Evolutionary conservation across 768 basidiomycete genomes (phyloP).

Genomic region (Mycena polygramma): DNA sequence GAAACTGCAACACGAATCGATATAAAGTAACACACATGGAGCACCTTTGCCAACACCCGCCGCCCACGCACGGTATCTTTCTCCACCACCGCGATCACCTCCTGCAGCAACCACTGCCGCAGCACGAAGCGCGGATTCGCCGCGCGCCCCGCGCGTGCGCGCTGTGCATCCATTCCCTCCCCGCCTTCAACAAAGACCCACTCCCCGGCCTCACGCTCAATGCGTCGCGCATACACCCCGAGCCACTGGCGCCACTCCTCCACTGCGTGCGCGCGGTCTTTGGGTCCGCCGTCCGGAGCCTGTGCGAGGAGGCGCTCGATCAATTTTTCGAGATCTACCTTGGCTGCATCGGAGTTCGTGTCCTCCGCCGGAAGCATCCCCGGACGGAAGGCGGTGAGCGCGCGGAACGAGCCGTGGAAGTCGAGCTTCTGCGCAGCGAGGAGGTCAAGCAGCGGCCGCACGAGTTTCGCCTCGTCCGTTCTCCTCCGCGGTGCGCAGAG

Average conservation of each 20-base stretch:
- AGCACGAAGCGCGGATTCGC: conserved; percentile 94
- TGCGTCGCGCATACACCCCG: conserved; percentile 68
- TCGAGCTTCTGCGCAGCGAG: conserved; percentile 85
- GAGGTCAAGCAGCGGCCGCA: conserved; percentile 79
- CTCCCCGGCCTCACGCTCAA: conserved; percentile 63
- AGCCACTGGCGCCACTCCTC: conserved; percentile 76
- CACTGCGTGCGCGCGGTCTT: conserved; percentile 60
- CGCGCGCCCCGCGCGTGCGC: conserved; percentile 62
- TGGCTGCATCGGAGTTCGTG: conserved; percentile 2
- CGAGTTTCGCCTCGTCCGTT: conserved; percentile 72
- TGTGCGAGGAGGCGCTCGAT: conserved; percentile 59
- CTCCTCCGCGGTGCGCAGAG: conserved; percentile 66
- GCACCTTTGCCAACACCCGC: conserved; percentile 80
- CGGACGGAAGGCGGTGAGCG: conserved; percentile 73
- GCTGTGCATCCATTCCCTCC: conserved; percentile 57
- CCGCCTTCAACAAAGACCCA: conserved; percentile 52
- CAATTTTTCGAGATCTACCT: conserved; percentile 54
- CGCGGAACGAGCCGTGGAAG: conserved; percentile 89
- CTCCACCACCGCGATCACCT: conserved; percentile 86
- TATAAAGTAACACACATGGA: conserved; percentile 69
- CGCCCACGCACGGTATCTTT: conserved; percentile 73
- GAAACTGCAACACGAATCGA: too few species aligned
- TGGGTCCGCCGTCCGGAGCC: conserved; percentile 59
- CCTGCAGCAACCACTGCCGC: conserved; percentile 96
- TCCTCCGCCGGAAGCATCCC: conserved; percentile 39